phyloP scores from a whole-genome alignment of 164 flowering plant species.

The grape (Vitis vinifera) region ASM3070453v1 NC_081812.1:18240001-18240500 shows the following conservation, averaged over 20 bases:
- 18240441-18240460: slow-evolving; percentile 35
- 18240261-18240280: slow-evolving; percentile 65
- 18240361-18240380: not conserved
- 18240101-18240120: slow-evolving; percentile 4
- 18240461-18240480: slow-evolving; percentile 55
- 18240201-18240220: slow-evolving; percentile 45
- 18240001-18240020: not conserved
- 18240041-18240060: slow-evolving; percentile 56
- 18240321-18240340: not conserved
- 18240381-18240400: slow-evolving; percentile 1
- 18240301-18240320: slow-evolving; percentile 66
- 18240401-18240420: slow-evolving; percentile 65
- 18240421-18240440: slow-evolving; percentile 58
- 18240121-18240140: slow-evolving; percentile 3
- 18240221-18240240: slow-evolving; percentile 58
- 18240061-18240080: slow-evolving; percentile 56
- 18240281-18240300: slow-evolving; percentile 47
- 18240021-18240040: slow-evolving; percentile 39
- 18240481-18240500: slow-evolving; percentile 35
- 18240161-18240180: slow-evolving; percentile 56
- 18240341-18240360: not conserved
- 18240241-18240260: slow-evolving; percentile 39
- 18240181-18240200: slow-evolving; percentile 26
- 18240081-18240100: slow-evolving; percentile 42
- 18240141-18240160: slow-evolving; percentile 27